Conservation (phyloP, 495 filamentous ascomycete genomes). For the Mycothermus thermophilus region DNA sequence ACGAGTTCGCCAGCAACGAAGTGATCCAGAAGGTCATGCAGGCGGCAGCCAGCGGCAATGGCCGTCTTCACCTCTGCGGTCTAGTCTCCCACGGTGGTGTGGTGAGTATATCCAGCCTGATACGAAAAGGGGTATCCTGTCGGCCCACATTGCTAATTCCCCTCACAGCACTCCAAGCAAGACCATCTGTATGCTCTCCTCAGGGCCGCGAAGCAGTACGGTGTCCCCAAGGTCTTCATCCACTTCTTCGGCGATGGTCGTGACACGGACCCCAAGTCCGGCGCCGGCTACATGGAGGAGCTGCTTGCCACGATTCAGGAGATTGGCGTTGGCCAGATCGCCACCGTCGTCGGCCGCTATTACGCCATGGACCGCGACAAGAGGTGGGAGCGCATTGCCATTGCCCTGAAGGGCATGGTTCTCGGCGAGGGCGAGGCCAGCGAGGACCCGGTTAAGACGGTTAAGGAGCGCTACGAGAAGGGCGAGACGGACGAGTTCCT, state of each 20-base stretch:
- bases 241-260: slow-evolving; percentile 98
- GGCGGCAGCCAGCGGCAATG: slow-evolving; percentile 74
- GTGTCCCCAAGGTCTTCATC: slow-evolving; percentile 82
- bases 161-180: slow-evolving; percentile 87
- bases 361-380: slow-evolving; percentile 99
- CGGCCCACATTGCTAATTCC: too few relatives aligned
- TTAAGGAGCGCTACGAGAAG: slow-evolving; percentile 76
- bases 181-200: slow-evolving; percentile 79
- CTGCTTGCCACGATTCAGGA: slow-evolving; percentile 66
- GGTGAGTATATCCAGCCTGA: slow-evolving; percentile 29
- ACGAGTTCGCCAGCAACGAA: slow-evolving; percentile 61
- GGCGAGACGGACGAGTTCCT: slow-evolving; percentile 94
- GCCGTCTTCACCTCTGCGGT: slow-evolving; percentile 81
- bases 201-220: slow-evolving; percentile 73
- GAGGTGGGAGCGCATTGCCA: slow-evolving; percentile 88
- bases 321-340: slow-evolving; percentile 72
- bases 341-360: slow-evolving; percentile 91
- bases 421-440: slow-evolving; percentile 74
- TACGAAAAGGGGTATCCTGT: too few relatives aligned
- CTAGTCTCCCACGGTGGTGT: slow-evolving; percentile 92
- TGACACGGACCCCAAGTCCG: slow-evolving; percentile 93
- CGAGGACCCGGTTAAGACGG: slow-evolving; percentile 70
- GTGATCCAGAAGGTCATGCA: slow-evolving; percentile 66
- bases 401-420: slow-evolving; percentile 77
- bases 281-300: slow-evolving; percentile 71